phyloP scores from a whole-genome alignment of 2,329 filamentous ascomycete genomes.

The Tolypocladium guangdongense region DNA sequence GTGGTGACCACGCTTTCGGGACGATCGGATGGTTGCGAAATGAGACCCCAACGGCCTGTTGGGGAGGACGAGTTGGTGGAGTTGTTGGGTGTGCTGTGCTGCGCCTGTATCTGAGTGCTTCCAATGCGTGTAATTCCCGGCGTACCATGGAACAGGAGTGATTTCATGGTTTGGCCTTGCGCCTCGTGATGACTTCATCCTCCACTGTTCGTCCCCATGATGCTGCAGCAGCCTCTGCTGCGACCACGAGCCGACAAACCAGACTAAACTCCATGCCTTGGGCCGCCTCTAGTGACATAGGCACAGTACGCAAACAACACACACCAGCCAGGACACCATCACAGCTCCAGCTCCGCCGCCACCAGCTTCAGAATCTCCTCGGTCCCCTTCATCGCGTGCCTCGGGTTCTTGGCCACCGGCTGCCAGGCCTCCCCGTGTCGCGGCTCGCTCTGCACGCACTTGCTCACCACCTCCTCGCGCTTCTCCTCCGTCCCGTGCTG shows the following conservation, averaged over 20 bases:
- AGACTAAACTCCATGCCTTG: background rate
- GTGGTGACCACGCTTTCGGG: background rate
- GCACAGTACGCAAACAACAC: background rate
- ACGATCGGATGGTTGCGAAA: background rate
- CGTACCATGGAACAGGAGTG: background rate
- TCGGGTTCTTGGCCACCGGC: slow-evolving; percentile 70
- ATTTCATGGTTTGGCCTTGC: background rate
- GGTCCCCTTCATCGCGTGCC: slow-evolving; percentile 60
- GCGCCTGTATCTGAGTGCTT: background rate
- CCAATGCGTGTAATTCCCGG: background rate
- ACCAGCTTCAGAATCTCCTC: slow-evolving; percentile 81
- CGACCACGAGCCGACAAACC: background rate
- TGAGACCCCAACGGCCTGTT: background rate
- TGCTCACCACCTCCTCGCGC: slow-evolving; percentile 68
- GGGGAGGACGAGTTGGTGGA: background rate
- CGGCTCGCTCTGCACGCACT: slow-evolving; percentile 75
- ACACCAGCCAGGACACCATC: background rate
- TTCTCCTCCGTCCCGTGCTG: slow-evolving; percentile 96
- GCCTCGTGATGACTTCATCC: background rate
- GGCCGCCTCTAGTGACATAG: background rate
- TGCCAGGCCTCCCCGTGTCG: slow-evolving; percentile 92
- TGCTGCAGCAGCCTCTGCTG: background rate
- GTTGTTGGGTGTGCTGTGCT: background rate
- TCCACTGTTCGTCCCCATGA: background rate
- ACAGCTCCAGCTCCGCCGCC: slow-evolving; percentile 34